Conservation (phyloP, 345 rosid species). For the Angophora floribunda region DNA sequence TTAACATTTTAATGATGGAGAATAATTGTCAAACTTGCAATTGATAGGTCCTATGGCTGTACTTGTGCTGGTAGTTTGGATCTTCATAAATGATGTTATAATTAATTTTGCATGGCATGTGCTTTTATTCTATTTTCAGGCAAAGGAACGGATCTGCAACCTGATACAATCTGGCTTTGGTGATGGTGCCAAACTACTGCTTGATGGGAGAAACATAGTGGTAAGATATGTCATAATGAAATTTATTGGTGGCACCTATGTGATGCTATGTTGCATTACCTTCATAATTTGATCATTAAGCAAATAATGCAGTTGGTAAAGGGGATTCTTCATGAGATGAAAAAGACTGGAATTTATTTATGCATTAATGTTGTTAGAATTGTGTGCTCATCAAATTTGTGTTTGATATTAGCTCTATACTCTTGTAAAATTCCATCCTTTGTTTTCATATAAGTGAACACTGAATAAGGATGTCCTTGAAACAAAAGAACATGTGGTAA, state of each 20-base stretch:
- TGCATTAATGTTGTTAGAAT: not conserved
- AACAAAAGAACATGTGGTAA: not conserved
- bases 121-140: conserved; percentile 37
- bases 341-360: not conserved
- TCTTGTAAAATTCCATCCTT: not conserved
- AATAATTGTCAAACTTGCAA: not conserved
- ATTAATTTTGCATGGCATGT: not conserved
- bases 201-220: conserved; percentile 84
- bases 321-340: not conserved
- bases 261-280: not conserved
- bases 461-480: not conserved
- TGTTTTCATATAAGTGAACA: not conserved
- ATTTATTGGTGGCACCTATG: not conserved
- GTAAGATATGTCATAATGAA: conserved; percentile 15
- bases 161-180: conserved; percentile 81
- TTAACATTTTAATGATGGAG: not conserved
- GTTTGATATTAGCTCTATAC: not conserved
- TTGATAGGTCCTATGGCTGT: not conserved
- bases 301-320: not conserved
- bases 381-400: not conserved
- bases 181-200: conserved; percentile 74
- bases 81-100: not conserved
- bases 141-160: conserved; percentile 75
- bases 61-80: not conserved
- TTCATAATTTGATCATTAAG: not conserved